Percentiles rank a stretch among this genome's conserved stretches.
Evolutionary conservation across 1,284 basidiomycete genomes (phyloP).

Genomic region (Chondrostereum purpureum): DNA sequence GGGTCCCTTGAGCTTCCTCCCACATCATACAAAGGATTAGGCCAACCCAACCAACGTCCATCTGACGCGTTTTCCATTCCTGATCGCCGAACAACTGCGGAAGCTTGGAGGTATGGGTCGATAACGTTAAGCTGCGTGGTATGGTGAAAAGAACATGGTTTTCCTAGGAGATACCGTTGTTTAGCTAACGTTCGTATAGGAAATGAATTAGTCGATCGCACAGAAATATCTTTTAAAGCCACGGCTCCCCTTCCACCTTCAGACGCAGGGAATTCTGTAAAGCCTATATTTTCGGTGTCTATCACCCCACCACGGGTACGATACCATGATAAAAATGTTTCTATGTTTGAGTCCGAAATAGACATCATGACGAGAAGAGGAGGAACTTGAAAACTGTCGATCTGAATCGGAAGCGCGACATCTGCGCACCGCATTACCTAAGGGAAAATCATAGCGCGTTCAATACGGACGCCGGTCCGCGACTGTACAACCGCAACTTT

Average conservation of each 20-base stretch:
- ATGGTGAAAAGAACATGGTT: slow-evolving; percentile 77
- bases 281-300: slow-evolving; percentile 36
- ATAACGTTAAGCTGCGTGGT: slow-evolving; percentile 74
- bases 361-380: slow-evolving; percentile 1
- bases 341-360: slow-evolving; percentile 15
- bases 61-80: slow-evolving; percentile 52
- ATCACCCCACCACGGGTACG: slow-evolving; percentile 32
- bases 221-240: slow-evolving; percentile 67
- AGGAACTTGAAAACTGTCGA: no score
- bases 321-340: slow-evolving; percentile 36
- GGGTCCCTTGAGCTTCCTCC: slow-evolving; percentile 60
- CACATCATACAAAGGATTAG: slow-evolving; percentile 95
- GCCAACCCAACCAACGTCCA: slow-evolving; percentile 78
- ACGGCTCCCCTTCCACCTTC: slow-evolving; percentile 65
- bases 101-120: slow-evolving; percentile 70
- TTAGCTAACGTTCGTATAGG: not conserved
- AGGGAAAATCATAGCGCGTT: no score
- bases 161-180: slow-evolving; percentile 40
- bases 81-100: slow-evolving; percentile 48
- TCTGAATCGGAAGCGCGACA: no score
- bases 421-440: no score
- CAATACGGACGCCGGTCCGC: no score
- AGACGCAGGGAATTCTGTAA: slow-evolving; percentile 44
- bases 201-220: slow-evolving; percentile 33
- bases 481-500: not conserved